Conservation (phyloP, 106 monocot genomes). For the Platanthera guangdongensis region DNA sequence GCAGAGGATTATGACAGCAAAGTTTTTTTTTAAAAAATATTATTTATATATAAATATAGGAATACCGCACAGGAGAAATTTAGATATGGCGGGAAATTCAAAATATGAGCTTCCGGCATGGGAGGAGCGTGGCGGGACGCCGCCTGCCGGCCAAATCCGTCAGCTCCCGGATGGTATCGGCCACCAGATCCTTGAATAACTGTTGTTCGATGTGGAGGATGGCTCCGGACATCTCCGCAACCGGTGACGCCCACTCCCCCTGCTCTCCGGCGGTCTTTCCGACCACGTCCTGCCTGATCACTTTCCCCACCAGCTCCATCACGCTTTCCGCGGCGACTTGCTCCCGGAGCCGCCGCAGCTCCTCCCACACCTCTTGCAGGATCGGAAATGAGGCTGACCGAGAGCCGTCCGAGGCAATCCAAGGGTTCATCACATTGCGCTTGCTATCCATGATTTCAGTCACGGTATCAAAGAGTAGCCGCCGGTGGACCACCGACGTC, state of each 20-base stretch:
- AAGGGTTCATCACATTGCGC: conserved; percentile 31
- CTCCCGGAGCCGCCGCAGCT: conserved; percentile 35
- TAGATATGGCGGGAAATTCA: conserved; percentile 19
- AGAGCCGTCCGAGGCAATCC: conserved; percentile 33
- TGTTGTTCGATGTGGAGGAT: conserved; percentile 77
- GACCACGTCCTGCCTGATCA: conserved; percentile 48
- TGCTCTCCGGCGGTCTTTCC: conserved; percentile 16
- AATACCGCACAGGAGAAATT: background rate
- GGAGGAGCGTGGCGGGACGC: background rate
- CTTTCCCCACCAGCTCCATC: conserved; percentile 33
- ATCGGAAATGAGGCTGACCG: background rate
- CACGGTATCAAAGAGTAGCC: conserved; percentile 62
- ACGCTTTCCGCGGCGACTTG: conserved; percentile 32
- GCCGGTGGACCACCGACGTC: conserved; percentile 31
- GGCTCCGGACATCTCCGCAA: conserved; percentile 60
- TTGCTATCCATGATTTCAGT: conserved; percentile 42
- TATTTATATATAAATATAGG: too few relatives aligned
- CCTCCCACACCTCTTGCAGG: conserved; percentile 43
- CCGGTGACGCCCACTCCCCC: conserved; percentile 27
- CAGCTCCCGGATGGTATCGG: conserved; percentile 63
- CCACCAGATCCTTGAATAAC: conserved; percentile 87
- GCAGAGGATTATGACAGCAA: too few relatives aligned
- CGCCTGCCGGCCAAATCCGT: conserved; percentile 11
- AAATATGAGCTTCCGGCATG: conserved; percentile 67
- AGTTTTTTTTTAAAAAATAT: background rate